Evolutionary conservation across 768 basidiomycete genomes (phyloP).

Genomic region (Leccinum broughii): DNA sequence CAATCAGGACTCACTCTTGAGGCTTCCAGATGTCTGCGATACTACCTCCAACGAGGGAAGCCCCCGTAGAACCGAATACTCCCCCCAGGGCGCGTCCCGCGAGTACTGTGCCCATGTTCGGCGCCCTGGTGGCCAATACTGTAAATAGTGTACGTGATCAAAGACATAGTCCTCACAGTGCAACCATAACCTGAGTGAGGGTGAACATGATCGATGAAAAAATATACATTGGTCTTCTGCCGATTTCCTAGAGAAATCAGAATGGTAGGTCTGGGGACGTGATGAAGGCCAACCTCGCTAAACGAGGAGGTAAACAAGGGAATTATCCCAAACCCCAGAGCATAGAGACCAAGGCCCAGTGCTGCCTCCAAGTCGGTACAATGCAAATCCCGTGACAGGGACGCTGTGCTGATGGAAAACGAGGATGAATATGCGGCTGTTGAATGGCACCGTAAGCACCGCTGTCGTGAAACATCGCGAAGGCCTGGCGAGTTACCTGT

Average conservation of each 20-base stretch:
- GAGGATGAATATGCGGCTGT: constrained; percentile 50
- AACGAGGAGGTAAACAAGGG: constrained; percentile 66
- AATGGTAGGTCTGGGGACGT: background rate
- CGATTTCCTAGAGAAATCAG: constrained; percentile 50
- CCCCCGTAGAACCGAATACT: constrained; percentile 61
- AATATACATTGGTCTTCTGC: constrained; percentile 61
- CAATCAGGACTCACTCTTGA: constrained; percentile 46
- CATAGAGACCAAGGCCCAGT: constrained; percentile 52
- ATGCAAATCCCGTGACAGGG: constrained; percentile 50
- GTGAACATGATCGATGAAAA: constrained; percentile 51
- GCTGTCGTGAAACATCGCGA: background rate
- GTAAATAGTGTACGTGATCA: background rate
- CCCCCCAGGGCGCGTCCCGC: constrained; percentile 62
- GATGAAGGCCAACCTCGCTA: constrained; percentile 44
- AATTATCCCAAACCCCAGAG: constrained; percentile 59
- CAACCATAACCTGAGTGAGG: constrained; percentile 47
- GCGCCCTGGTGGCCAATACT: constrained; percentile 30
- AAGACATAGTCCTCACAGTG: constrained; percentile 24
- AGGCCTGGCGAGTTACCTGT: constrained; percentile 11
- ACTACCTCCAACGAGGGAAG: constrained; percentile 68
- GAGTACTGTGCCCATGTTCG: constrained; percentile 55
- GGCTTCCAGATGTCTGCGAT: constrained; percentile 68
- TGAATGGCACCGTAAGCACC: background rate
- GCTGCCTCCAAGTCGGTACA: constrained; percentile 47
- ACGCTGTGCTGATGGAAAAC: constrained; percentile 54